phyloP scores from a whole-genome alignment of 2,329 filamentous ascomycete genomes.

The Sclerotinia trifoliorum region DNA sequence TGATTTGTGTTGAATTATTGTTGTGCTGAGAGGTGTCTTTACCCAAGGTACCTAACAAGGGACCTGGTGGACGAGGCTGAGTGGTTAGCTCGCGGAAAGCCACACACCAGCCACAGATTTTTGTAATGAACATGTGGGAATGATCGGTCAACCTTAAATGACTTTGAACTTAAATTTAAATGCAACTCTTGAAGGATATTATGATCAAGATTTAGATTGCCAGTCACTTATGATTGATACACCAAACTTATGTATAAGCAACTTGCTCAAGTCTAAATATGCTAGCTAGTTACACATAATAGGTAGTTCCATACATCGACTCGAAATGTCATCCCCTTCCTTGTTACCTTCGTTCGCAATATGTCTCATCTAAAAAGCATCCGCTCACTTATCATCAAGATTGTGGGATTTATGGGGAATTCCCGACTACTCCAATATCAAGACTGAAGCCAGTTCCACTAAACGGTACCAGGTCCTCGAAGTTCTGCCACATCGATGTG shows the following conservation, averaged over 20 bases:
- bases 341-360: not conserved
- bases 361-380: not conserved
- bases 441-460: too few species aligned
- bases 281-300: not conserved
- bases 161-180: not conserved
- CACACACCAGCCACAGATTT: not conserved
- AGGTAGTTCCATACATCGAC: not conserved
- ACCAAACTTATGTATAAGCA: not conserved
- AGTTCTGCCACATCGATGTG: too few species aligned
- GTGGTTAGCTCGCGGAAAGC: not conserved
- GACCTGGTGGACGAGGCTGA: too few species aligned
- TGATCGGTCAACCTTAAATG: not conserved
- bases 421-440: too few species aligned
- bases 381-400: not conserved
- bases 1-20: not conserved
- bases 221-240: not conserved
- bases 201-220: not conserved
- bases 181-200: too few species aligned
- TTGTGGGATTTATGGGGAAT: not conserved
- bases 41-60: not conserved
- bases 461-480: too few species aligned
- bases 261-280: not conserved
- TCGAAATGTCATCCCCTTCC: not conserved
- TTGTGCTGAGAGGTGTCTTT: constrained; percentile 12
- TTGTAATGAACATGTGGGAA: not conserved